Conservation (phyloP, 2,329 filamentous ascomycete genomes). For the Monilinia polystroma region DNA sequence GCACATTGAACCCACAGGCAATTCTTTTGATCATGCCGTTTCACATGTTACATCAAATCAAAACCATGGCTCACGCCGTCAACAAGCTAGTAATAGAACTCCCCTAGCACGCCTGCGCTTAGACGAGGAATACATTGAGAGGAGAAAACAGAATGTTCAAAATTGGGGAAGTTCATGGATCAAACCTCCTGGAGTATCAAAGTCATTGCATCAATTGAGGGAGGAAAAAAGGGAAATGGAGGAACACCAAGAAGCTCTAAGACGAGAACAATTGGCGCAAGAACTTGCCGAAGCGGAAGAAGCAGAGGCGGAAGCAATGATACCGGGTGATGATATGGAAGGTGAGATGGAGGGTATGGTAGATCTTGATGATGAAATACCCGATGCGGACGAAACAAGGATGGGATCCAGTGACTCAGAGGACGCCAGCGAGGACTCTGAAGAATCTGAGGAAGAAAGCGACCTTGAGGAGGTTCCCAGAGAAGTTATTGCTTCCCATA, state of each 20-base stretch:
- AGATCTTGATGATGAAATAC: constrained; percentile 73
- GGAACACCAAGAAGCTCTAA: constrained; percentile 74
- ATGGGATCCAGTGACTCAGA: constrained; percentile 42
- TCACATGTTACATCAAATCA: constrained; percentile 26
- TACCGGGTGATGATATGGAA: constrained; percentile 40
- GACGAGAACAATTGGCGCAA: constrained; percentile 67
- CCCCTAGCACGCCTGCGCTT: constrained; percentile 66
- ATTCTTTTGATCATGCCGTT: constrained; percentile 34
- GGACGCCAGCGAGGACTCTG: constrained; percentile 44
- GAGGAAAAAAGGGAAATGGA: constrained; percentile 88
- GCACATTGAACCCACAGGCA: constrained; percentile 35
- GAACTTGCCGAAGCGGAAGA: constrained; percentile 72
- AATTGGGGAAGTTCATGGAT: constrained; percentile 91
- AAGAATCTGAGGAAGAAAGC: constrained; percentile 41
- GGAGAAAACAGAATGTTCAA: constrained; percentile 76
- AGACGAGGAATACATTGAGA: constrained; percentile 75
- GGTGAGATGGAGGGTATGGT: constrained; percentile 49
- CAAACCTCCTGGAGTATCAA: constrained; percentile 79
- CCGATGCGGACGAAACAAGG: constrained; percentile 52
- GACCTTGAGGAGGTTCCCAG: constrained; percentile 40
- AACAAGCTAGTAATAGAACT: constrained; percentile 53
- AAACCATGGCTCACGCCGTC: constrained; percentile 41
- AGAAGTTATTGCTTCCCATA: constrained; percentile 43
- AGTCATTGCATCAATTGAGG: constrained; percentile 84
- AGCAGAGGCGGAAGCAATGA: constrained; percentile 42